Conservation (phyloP, 306 rosid species). For the Nissolia schottii region DNA sequence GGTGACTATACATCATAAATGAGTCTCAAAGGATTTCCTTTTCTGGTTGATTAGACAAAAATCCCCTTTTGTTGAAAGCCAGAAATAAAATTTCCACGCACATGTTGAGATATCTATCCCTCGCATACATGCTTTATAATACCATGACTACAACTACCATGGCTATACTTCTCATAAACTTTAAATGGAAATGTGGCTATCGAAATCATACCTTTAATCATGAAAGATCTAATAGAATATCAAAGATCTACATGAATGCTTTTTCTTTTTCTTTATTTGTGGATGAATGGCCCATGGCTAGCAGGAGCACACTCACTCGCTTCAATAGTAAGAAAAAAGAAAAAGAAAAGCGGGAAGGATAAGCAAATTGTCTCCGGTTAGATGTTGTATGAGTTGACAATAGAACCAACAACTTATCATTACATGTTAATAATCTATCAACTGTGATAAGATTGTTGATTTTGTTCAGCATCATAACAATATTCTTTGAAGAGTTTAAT, state of each 20-base stretch:
- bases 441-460: neutral
- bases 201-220: constrained; percentile 24
- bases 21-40: neutral
- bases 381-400: constrained; percentile 12
- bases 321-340: neutral
- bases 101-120: neutral
- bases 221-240: constrained; percentile 14
- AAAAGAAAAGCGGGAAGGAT: neutral
- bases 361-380: neutral
- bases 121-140: constrained; percentile 2
- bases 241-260: neutral
- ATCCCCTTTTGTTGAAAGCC: neutral
- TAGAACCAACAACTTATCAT: neutral
- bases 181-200: neutral
- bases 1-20: neutral
- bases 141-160: neutral
- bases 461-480: no score
- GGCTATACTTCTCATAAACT: neutral
- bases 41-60: neutral
- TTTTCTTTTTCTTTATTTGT: constrained; percentile 16
- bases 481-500: no score
- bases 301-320: neutral
- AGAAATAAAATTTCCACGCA: neutral
- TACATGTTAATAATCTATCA: neutral
- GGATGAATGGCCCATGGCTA: constrained; percentile 13